A percentile compares a stretch with the other conserved stretches of the same genome.
These are phyloP conservation scores for Suillus paluster DNA, from an alignment of 768 basidiomycete genomes.

Conservation along the genomic window DNA sequence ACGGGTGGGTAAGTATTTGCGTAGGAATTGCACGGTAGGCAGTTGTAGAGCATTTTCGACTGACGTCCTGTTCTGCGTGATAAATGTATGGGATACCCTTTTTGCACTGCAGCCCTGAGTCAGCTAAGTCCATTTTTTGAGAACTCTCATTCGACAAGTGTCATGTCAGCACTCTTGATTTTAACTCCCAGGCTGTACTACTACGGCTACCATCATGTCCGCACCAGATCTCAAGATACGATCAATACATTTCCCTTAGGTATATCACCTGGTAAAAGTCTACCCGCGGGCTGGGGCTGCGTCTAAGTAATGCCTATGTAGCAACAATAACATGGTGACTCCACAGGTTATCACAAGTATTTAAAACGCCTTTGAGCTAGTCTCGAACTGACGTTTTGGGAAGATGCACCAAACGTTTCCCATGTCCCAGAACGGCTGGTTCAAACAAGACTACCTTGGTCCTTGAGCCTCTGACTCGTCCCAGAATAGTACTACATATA, in stretches of 20 bases:
- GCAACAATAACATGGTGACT: background rate
- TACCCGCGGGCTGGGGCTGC: background rate
- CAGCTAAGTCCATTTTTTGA: background rate
- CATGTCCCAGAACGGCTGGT: too few species aligned
- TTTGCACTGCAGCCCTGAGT: background rate
- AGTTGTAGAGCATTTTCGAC: background rate
- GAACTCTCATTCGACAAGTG: background rate
- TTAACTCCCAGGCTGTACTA: background rate
- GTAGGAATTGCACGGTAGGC: slow-evolving; percentile 56
- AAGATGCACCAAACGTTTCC: too few species aligned
- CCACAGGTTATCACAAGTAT: background rate
- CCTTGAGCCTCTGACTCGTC: background rate
- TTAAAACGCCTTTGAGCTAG: background rate
- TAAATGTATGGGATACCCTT: slow-evolving; percentile 1
- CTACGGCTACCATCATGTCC: background rate
- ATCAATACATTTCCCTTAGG: background rate
- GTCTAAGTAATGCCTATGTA: too few species aligned
- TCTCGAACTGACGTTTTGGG: too few species aligned
- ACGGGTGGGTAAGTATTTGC: slow-evolving; percentile 94
- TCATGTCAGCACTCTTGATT: background rate
- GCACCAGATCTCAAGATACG: background rate
- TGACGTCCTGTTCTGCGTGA: background rate
- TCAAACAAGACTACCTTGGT: too few species aligned
- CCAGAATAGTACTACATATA: background rate
- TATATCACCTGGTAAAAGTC: background rate